Evolutionary conservation across 2,329 filamentous ascomycete species (phyloP), one percentile per base, ranked within the genome.

Genomic region (Colletotrichum noveboracense): DNA sequence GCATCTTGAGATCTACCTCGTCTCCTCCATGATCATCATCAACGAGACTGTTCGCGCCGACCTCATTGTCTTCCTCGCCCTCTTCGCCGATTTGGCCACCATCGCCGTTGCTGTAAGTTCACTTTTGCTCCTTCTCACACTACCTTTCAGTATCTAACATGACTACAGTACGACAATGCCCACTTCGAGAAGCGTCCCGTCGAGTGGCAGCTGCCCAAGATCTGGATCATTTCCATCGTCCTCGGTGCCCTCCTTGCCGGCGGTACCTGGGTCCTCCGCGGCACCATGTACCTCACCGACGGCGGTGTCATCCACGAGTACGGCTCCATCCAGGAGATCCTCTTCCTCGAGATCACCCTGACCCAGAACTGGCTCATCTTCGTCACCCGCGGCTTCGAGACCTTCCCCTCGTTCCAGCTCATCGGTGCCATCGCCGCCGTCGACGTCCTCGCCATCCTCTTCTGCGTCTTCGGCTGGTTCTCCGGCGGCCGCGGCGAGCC

Each of bases 291-390:
- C 89, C 85, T 95, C 24, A 86, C 87, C 75, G 91, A 91, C 84
- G 94, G 94, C 82, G 94, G 94, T 88, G 88, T 95, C 81, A 91
- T 95, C 81, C 90, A 94, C 87, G 93, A 94, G 87, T 95, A 91
- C 81, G 94, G 93, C 83, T 92, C 91, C 80, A 89, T 94, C 78
- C 93, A 95, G 86, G 93, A 94, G 81, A 93, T 95, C 75, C 86
- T 95, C 75, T 95, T 95, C 87, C 89, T 95, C 60, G 89, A 95
- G 82, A 92, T 95, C 80, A 91, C 93, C 7, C 88, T 95, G 43
- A 93, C 93, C 18, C 92, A 95, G 86, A 95, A 94, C 83, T 95
- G 93, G 93, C 89, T 95, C 74, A 95, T 95, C 83, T 94, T 95
- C 84, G 93, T 95, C 81, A 95, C 93, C 55, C 92, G 93, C 80